Evolutionary conservation across 2,329 filamentous ascomycete species (phyloP).

Genomic region (Penicillium digitatum): DNA sequence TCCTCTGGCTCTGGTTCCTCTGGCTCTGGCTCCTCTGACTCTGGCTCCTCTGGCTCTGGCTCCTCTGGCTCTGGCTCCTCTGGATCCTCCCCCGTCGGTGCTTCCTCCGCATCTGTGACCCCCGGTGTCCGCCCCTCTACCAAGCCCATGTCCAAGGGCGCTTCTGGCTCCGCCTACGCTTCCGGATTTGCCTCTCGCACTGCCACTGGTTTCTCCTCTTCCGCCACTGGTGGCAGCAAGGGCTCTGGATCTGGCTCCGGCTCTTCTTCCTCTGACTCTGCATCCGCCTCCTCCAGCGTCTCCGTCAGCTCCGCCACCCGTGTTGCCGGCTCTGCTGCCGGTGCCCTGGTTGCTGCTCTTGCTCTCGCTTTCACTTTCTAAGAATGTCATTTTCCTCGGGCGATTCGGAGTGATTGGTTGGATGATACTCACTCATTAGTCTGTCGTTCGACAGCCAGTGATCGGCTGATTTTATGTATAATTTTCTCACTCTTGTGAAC

Average conservation of each 20-base stretch:
- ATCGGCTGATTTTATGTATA: conserved; percentile 8
- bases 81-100: background rate
- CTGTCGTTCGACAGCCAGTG: conserved; percentile 1
- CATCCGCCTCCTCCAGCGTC: conserved; percentile 13
- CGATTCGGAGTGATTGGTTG: conserved; percentile 14
- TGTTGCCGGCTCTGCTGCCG: conserved; percentile 16
- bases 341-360: conserved; percentile 18
- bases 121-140: conserved; percentile 5
- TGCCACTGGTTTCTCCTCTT: background rate
- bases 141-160: conserved; percentile 8
- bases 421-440: conserved; percentile 7
- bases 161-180: conserved; percentile 6
- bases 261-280: conserved; percentile 8
- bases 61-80: conserved; percentile 9
- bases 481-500: conserved; percentile 11
- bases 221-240: background rate
- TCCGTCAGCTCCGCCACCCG: conserved; percentile 14
- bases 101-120: conserved; percentile 1
- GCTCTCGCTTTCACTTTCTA: conserved; percentile 24
- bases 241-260: conserved; percentile 11
- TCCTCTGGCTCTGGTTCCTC: conserved; percentile 10
- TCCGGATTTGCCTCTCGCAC: conserved; percentile 3
- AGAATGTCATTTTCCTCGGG: conserved; percentile 6
- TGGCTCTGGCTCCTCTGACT: background rate
- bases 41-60: background rate